Conservation (phyloP, 257 asterid genomes). For the Perilla frutescens region DNA sequence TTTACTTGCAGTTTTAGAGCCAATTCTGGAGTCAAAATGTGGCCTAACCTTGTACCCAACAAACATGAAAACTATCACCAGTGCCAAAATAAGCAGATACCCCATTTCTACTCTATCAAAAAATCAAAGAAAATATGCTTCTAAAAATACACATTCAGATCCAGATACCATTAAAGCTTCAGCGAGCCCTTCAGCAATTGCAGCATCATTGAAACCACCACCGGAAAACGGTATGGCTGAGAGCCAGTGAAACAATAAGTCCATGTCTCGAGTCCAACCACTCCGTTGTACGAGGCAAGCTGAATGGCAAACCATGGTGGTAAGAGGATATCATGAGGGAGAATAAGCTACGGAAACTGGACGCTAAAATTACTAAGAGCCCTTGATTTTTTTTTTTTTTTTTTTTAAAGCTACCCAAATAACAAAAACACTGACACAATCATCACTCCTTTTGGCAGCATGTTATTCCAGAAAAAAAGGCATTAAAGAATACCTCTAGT, state of each 20-base stretch:
- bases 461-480: constrained; percentile 10
- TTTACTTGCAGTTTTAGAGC: not conserved
- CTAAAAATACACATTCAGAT: constrained; percentile 31
- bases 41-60: not conserved
- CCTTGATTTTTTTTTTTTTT: too few relatives aligned
- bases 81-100: not conserved
- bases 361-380: constrained; percentile 18
- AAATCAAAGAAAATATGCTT: constrained; percentile 22
- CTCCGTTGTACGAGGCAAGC: constrained; percentile 80
- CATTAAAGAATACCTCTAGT: constrained; percentile 5
- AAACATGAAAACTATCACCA: not conserved
- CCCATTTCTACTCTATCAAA: not conserved
- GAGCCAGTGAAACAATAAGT: constrained; percentile 87
- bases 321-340: constrained; percentile 5
- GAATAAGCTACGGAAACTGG: constrained; percentile 22
- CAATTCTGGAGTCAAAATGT: not conserved
- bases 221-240: constrained; percentile 80
- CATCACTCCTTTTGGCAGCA: constrained; percentile 1
- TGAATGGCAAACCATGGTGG: constrained; percentile 44
- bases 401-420: not conserved
- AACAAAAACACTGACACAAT: not conserved
- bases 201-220: constrained; percentile 94
- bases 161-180: constrained; percentile 81
- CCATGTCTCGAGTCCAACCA: constrained; percentile 92
- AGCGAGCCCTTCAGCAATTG: constrained; percentile 94